Evolutionary conservation across 345 rosid genomes (phyloP).

Genomic region (Lumnitzera littorea): DNA sequence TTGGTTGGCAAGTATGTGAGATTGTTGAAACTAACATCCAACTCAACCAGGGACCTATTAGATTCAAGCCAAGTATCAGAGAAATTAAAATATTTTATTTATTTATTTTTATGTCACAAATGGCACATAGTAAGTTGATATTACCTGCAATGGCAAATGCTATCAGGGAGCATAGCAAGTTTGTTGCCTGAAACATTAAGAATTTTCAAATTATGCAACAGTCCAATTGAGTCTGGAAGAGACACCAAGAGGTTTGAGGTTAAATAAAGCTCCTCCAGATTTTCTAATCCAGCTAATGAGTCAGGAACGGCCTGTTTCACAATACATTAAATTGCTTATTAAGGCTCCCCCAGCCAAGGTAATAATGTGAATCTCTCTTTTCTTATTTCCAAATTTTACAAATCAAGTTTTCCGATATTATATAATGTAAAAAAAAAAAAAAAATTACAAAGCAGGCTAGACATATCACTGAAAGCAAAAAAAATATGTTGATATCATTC

Average conservation of each 20-base stretch:
- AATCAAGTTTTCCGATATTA: too few species aligned
- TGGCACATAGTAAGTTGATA: conserved; percentile 7
- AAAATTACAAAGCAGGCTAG: too few species aligned
- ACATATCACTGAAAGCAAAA: too few species aligned
- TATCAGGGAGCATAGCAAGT: conserved; percentile 61
- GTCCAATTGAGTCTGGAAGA: conserved; percentile 83
- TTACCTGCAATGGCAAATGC: conserved; percentile 75
- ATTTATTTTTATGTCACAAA: background rate
- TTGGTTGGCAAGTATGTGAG: conserved; percentile 79
- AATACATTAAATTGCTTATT: background rate
- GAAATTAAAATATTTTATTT: background rate
- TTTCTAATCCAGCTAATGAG: conserved; percentile 72
- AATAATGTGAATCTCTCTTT: too few species aligned
- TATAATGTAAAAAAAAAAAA: too few species aligned
- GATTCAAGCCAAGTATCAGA: background rate
- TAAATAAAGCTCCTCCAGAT: conserved; percentile 66
- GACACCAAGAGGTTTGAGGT: conserved; percentile 66
- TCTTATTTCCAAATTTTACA: too few species aligned
- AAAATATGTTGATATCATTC: too few species aligned
- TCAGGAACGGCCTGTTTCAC: conserved; percentile 67
- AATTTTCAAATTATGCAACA: conserved; percentile 55
- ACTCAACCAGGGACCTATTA: conserved; percentile 53
- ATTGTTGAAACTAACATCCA: conserved; percentile 77
- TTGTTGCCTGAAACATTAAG: conserved; percentile 72
- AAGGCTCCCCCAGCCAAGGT: background rate